Evolutionary conservation across 371 early-diverging fungal genomes (phyloP), one percentile per base, ranked within the genome.

Genomic region (Mucor velutinosus): DNA sequence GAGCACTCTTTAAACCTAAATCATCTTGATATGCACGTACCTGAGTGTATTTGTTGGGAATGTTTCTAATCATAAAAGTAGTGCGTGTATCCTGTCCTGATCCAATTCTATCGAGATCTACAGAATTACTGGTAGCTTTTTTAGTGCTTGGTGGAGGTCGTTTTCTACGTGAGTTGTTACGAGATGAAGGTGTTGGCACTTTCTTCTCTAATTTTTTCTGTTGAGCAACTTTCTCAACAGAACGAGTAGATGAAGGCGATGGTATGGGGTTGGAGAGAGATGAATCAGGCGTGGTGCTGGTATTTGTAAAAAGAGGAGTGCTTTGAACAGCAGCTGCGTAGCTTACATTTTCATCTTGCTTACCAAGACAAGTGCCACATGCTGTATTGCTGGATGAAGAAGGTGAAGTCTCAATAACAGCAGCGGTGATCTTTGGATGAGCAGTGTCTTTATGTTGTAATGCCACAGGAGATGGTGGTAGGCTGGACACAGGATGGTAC

Each of bases 31-130:
- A 7, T 53, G n/a, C n/a, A 11, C 30, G 17, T 65, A 70, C 70
- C 21, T 72, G 73, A 14, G 69, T 68, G 35, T 72, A 72, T 27
- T 72, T 72, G 47, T 72, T 72, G 27, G 73, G 73, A 10, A 72
- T 72, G 30, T 72, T 72, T 58, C 73, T 21, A 29, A 72, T 72
- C 73, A 72, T 72, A 43, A 68, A 65, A 2, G 73, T 72, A 3
- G 73, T 72, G 12, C 73, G 60, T 10, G 39, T 61, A 41, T 72
- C 73, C 21, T 21, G 8, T 0, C 62, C 65, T 53, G 55, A 19
- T 37, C 7, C 17, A 27, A 70, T 61, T 19, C 39, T 60, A 6
- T 65, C 62, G 12, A 70, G 14, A 23, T 70, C 58, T n/a, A 60
- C 11, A n/a, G 41, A 43, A 57, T 60, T 47, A 1, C 11, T 10